Evolutionary conservation across 768 basidiomycete genomes (phyloP), one percentile per base, ranked within the genome.

Genomic region (Suillus ampliporus): DNA sequence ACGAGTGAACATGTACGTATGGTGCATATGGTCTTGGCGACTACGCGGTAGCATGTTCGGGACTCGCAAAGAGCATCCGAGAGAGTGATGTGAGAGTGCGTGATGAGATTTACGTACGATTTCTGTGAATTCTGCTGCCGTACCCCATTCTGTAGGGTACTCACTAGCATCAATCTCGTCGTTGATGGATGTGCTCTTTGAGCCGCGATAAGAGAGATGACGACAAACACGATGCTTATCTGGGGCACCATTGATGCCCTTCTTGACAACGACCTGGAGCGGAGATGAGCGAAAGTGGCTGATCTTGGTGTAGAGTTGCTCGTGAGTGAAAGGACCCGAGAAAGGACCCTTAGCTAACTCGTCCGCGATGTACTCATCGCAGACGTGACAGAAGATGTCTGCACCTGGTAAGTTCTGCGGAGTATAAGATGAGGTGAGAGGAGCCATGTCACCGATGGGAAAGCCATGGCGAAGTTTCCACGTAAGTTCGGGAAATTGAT

Each of bases 211-310:
- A 31, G 31, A 31, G 31, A 31, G 31, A 31, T 31, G 31, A 31
- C 31, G 31, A 31, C 31, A 31, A 31, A 73, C 70, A 3, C 70
- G 31, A n/a, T 57, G 43, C 56, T 71, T 71, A 0, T 47, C 31
- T 0, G 61, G 65, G n/a, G 57, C 5, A 3, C 21, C 46, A 1
- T 64, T 65, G 5, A 31, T 28, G 52, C 52, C 52, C 19, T 17
- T n/a, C 31, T 53, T 53, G 52, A 53, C 28, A 5, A 31, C 52
- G 5, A 53, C 9, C 9, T 53, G 52, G 9, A 53, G 52, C 17
- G 52, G 52, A 31, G 52, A 53, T 17, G 52, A 53, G 19, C 52
- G 28, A 31, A 53, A 53, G 28, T n/a, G 28, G 17, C 52, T 9
- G 19, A 53, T 53, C 31, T 53, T 53, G 28, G 19, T 9, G 17